A percentile compares a stretch with the other conserved stretches of the same genome.
Conservation (phyloP, 495 filamentous ascomycete genomes). For the Aspergillus taichungensis region DNA sequence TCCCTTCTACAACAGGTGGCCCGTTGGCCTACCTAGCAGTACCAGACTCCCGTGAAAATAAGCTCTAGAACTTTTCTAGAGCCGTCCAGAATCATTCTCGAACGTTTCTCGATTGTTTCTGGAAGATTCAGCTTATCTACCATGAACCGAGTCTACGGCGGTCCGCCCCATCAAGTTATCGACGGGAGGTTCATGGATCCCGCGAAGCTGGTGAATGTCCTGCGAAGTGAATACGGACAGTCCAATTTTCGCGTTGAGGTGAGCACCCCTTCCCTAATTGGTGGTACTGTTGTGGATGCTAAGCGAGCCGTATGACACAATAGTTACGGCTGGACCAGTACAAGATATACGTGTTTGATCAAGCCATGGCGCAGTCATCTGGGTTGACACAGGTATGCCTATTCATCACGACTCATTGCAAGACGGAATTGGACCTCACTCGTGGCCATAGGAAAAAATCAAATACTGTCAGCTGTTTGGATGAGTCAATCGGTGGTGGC, state of each 20-base stretch:
- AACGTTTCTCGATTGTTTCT: not conserved
- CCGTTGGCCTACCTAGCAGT: too few species aligned
- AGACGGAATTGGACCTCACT: not conserved
- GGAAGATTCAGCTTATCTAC: not conserved
- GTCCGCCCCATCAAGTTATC: slow-evolving; percentile 1
- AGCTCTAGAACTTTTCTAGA: not conserved
- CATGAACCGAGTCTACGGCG: not conserved
- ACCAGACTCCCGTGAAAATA: not conserved
- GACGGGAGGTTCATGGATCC: slow-evolving; percentile 4
- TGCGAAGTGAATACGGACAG: slow-evolving; percentile 2
- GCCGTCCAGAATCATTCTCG: not conserved
- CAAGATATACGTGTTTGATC: slow-evolving; percentile 5
- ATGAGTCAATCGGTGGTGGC: too few species aligned
- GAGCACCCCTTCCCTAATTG: not conserved
- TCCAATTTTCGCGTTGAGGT: slow-evolving; percentile 7
- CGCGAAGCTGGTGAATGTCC: not conserved
- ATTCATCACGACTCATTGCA: not conserved
- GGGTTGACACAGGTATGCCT: slow-evolving; percentile 1
- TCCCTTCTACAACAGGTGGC: too few species aligned
- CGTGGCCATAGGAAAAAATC: not conserved
- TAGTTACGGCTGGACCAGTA: slow-evolving; percentile 6
- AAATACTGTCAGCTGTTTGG: not conserved
- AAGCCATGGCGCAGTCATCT: not conserved
- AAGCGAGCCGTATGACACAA: not conserved
- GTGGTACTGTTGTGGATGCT: not conserved